Evolutionary conservation across 1,284 basidiomycete species (phyloP).

Genomic region (Spongiforma sp.): DNA sequence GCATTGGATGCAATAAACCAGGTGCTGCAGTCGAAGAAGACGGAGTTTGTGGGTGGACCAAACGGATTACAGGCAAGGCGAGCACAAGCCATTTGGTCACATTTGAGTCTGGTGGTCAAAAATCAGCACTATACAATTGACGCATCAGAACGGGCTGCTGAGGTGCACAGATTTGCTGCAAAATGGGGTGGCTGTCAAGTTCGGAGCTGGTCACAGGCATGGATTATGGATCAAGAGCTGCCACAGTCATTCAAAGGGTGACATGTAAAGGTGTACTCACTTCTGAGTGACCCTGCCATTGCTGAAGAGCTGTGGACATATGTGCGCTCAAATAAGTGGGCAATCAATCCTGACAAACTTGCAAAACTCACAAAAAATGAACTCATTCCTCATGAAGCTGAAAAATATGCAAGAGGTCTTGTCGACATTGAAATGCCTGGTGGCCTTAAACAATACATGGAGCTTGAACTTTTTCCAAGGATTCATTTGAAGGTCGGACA

Average conservation of each 20-base stretch:
- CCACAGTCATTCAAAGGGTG: background rate
- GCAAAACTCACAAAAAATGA: background rate
- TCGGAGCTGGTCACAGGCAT: background rate
- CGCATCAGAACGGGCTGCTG: background rate
- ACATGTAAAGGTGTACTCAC: background rate
- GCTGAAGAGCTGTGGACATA: background rate
- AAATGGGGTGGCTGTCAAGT: background rate
- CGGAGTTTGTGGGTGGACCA: background rate
- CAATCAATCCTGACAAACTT: background rate
- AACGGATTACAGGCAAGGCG: background rate
- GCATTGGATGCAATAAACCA: background rate
- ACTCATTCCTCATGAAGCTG: background rate
- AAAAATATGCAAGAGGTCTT: background rate
- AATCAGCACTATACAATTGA: background rate
- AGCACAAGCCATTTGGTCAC: background rate
- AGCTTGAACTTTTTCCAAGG: background rate
- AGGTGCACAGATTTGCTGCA: background rate
- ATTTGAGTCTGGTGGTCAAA: background rate
- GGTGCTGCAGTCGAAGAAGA: background rate
- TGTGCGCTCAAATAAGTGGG: background rate
- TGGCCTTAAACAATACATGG: background rate
- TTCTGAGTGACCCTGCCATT: background rate
- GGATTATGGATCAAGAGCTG: background rate
- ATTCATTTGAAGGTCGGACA: background rate
- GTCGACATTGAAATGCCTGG: background rate